Conservation (phyloP, 139 green algal species). For the Chlamydomonas sp. region DNA sequence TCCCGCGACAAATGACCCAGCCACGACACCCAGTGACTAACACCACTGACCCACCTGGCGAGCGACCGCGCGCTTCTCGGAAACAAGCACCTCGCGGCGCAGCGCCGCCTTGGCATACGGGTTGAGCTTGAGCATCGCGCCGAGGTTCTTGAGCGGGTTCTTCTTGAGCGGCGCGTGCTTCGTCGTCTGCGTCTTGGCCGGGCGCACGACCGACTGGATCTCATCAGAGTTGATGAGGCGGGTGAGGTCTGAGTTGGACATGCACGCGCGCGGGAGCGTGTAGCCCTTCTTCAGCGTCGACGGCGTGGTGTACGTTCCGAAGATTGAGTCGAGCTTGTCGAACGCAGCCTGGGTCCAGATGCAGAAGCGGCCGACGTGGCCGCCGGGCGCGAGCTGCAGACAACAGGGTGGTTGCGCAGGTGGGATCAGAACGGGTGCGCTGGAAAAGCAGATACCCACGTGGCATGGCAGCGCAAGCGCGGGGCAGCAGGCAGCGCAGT, state of each 20-base stretch:
- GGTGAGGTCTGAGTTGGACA: slow-evolving; percentile 90
- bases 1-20: too few species aligned
- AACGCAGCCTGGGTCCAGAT: slow-evolving; percentile 98
- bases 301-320: slow-evolving; percentile 57
- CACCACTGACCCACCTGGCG: too few species aligned
- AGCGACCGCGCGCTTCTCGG: too few species aligned
- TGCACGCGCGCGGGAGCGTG: slow-evolving; percentile 78
- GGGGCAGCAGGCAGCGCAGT: too few species aligned
- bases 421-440: too few species aligned
- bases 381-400: slow-evolving; percentile 89
- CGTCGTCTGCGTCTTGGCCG: slow-evolving; percentile 47
- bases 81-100: slow-evolving; percentile 23
- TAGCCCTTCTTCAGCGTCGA: slow-evolving; percentile 90
- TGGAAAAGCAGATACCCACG: too few species aligned
- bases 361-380: slow-evolving; percentile 94
- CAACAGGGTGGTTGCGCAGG: background rate
- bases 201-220: slow-evolving; percentile 74
- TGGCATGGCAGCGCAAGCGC: too few species aligned
- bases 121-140: slow-evolving; percentile 94
- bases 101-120: slow-evolving; percentile 75
- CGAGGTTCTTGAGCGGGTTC: slow-evolving; percentile 97
- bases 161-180: slow-evolving; percentile 80
- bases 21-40: too few species aligned
- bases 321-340: slow-evolving; percentile 77
- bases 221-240: slow-evolving; percentile 96